Evolutionary conservation across 306 rosid species (phyloP), one percentile per base, ranked within the genome.

Genomic region (Pyrus communis): DNA sequence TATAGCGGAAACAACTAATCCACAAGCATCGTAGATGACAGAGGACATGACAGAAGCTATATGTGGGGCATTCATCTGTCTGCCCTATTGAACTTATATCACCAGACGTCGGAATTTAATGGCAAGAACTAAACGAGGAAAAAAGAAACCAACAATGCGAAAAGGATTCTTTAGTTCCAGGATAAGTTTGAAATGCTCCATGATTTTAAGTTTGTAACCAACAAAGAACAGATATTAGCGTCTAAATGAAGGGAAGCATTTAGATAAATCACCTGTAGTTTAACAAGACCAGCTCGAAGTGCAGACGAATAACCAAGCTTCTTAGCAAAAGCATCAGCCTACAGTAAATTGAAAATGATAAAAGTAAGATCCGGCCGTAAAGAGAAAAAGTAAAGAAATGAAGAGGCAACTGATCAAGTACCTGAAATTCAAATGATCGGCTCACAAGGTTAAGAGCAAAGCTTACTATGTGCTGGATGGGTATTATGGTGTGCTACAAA

Each of bases 401-500:
- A 28, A 31, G 23, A 67, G 15, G 25, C 28, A 75, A 71, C 28
- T 61, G 74, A 73, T 43, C 42, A 70, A 70, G 67, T 31, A 88
- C 98, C 98, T 94, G 98, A 81, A 94, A 94, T 78, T 94, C 97
- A 72, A 92, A 92, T 73, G 98, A 87, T 70, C 95, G 83, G 93
- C 97, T 92, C 77, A 94, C 91, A 79, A 92, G 96, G 83, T 92
- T 94, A 71, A 92, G 87, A 82, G 88, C 97, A 86, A 94, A 92
- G 90, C 92, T 92, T 57, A 90, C 94, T 11, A 92, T 80, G 87
- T 94, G 97, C 82, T 92, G 98, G 76, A 90, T 85, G 45, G 96
- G 96, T 77, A 90, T 92, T 52, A 94, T 97, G 69, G 97, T 89
- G 70, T 92, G 98, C 96, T 92, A 92, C 85, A 89, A 78, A 78